Evolutionary conservation across 2,329 filamentous ascomycete genomes (phyloP), one percentile per base, ranked within the genome.

Genomic region (Colletotrichum tropicale): DNA sequence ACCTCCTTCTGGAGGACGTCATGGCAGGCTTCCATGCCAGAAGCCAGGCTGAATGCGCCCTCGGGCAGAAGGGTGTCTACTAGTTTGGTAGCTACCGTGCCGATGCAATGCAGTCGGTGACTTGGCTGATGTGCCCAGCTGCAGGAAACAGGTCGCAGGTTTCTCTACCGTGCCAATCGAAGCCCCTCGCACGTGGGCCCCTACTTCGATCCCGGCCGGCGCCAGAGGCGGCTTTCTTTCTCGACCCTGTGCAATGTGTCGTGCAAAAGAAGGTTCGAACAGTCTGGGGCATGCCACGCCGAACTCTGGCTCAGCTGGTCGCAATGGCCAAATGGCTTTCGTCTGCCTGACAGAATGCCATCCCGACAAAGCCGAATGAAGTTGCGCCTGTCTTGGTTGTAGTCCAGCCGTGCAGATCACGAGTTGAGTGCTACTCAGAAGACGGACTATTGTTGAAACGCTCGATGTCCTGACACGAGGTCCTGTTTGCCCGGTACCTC

Each of bases 221-320:
- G 74, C 74, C 65, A 43, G 36, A 65, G 38, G 74, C 65, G 74
- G 65, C 65, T 30, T 73, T 75, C 65, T 36, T 73, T 72, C n/a
- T n/a, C n/a, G n/a, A n/a, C n/a, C 70, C 48, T 52, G 38, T 28
- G 38, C 52, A 26, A 34, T 32, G 32, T n/a, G 15, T 58, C 21
- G 26, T 13, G 43, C 30, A 38, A 32, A 43, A 30, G 26, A 58
- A 36, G 43, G 61, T 43, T 74, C 43, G 18, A 32, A 38, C 69
- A 36, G 21, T 21, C 64, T 73, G 52, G 24, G 26, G 30, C 55
- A 60, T 43, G 56, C 32, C 55, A 30, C 32, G 61, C 62, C 24
- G 26, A 24, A 60, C 16, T 32, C 36, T 71, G n/a, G 48, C 32
- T 52, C 21, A 60, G 62, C 43, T 65, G 61, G 34, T 21, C 24